Percentiles rank a stretch among this genome's conserved stretches.
Evolutionary conservation across 2,329 filamentous ascomycete species (phyloP).

Genomic region (Diaporthe batatas): DNA sequence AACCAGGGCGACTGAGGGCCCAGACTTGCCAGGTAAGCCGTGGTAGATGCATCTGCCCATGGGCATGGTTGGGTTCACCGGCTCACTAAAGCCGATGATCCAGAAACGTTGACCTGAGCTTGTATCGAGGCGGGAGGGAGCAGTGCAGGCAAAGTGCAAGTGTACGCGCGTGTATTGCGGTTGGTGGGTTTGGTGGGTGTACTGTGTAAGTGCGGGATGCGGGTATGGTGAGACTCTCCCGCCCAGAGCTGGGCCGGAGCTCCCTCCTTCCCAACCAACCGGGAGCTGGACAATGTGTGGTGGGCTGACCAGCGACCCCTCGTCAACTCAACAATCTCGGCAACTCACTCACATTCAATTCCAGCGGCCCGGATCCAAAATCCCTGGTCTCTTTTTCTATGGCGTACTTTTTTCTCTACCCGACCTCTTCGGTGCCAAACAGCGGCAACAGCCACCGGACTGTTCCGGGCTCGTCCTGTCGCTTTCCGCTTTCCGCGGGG

Average conservation of each 20-base stretch:
- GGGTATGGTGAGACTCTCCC: constrained; percentile 20
- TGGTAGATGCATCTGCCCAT: background rate
- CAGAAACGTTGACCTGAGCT: constrained; percentile 28
- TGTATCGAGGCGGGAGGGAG: constrained; percentile 1
- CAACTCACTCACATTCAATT: constrained; percentile 39
- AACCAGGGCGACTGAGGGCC: background rate
- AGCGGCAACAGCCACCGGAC: constrained; percentile 7
- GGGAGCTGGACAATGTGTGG: constrained; percentile 15
- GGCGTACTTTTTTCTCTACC: constrained; percentile 7
- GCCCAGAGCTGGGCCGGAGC: background rate
- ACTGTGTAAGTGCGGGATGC: constrained; percentile 5
- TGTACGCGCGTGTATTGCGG: background rate
- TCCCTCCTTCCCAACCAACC: constrained; percentile 25
- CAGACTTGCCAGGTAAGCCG: no score
- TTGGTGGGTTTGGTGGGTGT: background rate
- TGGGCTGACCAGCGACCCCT: background rate
- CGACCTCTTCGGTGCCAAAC: constrained; percentile 7
- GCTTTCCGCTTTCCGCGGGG: constrained; percentile 14
- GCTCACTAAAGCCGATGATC: constrained; percentile 36
- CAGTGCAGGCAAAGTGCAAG: background rate
- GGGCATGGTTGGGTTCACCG: constrained; percentile 15
- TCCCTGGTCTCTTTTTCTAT: constrained; percentile 1
- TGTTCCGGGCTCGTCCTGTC: constrained; percentile 16
- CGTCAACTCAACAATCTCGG: constrained; percentile 17
- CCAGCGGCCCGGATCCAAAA: background rate